Conservation (phyloP, 345 rosid genomes). For the Boechera stricta region DNA sequence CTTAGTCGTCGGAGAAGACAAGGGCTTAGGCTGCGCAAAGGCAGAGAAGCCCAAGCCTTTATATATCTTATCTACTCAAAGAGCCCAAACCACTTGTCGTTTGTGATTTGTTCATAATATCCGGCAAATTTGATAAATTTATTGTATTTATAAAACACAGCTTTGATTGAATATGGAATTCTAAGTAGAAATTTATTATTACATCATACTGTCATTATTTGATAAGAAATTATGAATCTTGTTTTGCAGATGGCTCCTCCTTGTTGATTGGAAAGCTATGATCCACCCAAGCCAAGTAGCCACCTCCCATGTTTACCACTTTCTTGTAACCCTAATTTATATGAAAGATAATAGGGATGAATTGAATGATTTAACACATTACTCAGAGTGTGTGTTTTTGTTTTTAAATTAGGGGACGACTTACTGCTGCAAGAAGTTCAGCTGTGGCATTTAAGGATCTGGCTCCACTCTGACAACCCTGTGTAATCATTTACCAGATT, state of each 20-base stretch:
- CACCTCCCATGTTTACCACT: conserved; percentile 81
- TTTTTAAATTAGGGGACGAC: conserved; percentile 22
- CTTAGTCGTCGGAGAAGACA: neutral
- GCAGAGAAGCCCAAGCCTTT: conserved; percentile 18
- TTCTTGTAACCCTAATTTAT: conserved; percentile 70
- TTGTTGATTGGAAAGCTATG: conserved; percentile 52
- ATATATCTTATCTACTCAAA: neutral
- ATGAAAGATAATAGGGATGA: neutral
- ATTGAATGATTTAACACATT: neutral
- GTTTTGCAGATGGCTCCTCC: conserved; percentile 42
- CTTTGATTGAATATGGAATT: conserved; percentile 20
- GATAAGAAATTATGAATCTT: neutral
- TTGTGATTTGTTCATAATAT: neutral
- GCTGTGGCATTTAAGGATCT: conserved; percentile 71
- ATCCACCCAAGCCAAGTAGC: conserved; percentile 71
- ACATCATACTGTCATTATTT: conserved; percentile 16
- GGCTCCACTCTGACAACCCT: conserved; percentile 94
- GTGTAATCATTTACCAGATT: neutral
- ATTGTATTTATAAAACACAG: neutral
- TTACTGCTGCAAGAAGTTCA: conserved; percentile 71
- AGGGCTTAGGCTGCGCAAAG: neutral
- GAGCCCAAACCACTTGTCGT: conserved; percentile 17
- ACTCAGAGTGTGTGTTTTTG: neutral
- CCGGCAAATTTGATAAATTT: neutral
- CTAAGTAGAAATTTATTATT: neutral